phyloP scores from a whole-genome alignment of 2,329 filamentous ascomycete species.

The Colletotrichum falcatum region DNA sequence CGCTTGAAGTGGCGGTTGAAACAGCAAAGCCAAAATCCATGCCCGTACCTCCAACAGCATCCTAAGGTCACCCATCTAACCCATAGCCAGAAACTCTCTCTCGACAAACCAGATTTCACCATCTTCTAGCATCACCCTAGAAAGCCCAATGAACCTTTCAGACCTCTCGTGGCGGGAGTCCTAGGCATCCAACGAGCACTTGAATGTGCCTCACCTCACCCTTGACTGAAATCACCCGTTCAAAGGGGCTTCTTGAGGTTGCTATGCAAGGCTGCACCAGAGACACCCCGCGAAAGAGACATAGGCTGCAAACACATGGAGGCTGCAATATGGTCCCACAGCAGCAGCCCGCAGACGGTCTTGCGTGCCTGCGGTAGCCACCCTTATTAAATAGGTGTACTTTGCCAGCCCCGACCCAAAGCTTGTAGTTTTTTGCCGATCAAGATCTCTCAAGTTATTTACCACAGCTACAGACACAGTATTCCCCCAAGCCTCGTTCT shows the following conservation, averaged over 20 bases:
- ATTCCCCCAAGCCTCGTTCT: not conserved
- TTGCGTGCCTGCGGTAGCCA: not conserved
- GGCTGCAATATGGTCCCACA: not conserved
- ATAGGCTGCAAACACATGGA: too few relatives aligned
- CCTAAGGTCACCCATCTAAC: too few relatives aligned
- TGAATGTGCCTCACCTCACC: not conserved
- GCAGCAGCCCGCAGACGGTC: not conserved
- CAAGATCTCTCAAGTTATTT: not conserved
- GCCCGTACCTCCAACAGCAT: not conserved
- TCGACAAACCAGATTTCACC: not conserved
- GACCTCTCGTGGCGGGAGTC: not conserved
- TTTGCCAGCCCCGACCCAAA: not conserved
- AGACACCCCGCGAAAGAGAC: not conserved
- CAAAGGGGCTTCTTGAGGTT: slow-evolving; percentile 2
- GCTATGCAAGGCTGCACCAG: not conserved
- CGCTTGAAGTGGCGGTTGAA: not conserved
- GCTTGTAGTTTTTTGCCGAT: not conserved
- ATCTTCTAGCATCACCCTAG: not conserved
- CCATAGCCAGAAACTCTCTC: not conserved
- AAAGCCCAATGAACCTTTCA: not conserved
- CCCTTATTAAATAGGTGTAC: not conserved
- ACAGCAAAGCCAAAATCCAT: not conserved
- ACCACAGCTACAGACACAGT: not conserved
- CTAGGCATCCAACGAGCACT: not conserved
- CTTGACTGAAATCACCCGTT: not conserved